Conservation (phyloP, 371 early-diverging fungal species). For the Dentiscutata heterogama region DNA sequence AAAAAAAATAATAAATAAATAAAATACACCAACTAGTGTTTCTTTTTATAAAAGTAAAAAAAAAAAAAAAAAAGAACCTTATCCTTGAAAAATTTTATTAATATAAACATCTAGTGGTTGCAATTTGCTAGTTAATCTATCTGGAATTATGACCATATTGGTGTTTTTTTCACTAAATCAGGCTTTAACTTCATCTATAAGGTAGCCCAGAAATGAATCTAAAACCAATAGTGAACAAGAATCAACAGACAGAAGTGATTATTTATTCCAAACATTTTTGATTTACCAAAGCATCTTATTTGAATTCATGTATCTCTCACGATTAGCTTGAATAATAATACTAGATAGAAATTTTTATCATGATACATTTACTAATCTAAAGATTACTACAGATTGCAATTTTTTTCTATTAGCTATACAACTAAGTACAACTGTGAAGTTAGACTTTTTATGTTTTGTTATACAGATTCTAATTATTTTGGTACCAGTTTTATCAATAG, state of each 20-base stretch:
- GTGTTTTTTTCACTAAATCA: constrained; percentile 26
- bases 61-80: constrained; percentile 10
- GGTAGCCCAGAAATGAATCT: not conserved
- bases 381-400: not conserved
- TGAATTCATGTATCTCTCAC: constrained; percentile 3
- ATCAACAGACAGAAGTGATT: not conserved
- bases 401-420: not conserved
- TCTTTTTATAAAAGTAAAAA: no score
- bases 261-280: constrained; percentile 21
- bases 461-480: not conserved
- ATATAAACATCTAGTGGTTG: constrained; percentile 17
- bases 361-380: constrained; percentile 18
- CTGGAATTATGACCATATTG: constrained; percentile 20
- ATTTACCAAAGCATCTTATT: constrained; percentile 20
- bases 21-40: no score
- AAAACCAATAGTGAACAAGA: not conserved
- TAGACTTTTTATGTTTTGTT: not conserved
- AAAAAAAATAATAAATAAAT: no score
- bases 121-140: constrained; percentile 11
- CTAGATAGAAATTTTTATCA: not conserved
- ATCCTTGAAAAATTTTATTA: constrained; percentile 20
- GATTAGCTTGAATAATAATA: not conserved
- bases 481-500: not conserved
- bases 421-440: not conserved
- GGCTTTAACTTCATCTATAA: constrained; percentile 22